Evolutionary conservation across 2,329 filamentous ascomycete species (phyloP).

Genomic region (Aplosporella prunicola): DNA sequence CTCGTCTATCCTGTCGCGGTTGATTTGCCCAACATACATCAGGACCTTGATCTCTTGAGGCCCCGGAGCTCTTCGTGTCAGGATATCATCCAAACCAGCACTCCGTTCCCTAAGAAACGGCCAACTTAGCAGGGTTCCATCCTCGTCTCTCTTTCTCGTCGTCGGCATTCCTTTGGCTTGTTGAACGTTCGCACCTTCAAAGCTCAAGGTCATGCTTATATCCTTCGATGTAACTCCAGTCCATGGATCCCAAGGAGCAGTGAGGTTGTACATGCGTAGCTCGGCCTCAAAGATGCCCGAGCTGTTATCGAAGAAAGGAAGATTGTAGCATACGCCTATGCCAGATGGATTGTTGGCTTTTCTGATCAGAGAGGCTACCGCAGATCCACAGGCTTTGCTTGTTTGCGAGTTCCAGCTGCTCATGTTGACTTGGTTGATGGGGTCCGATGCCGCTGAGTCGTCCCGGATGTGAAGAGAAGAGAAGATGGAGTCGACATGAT

Average conservation of each 20-base stretch:
- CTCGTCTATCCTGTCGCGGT: conserved; percentile 44
- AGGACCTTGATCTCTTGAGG: conserved; percentile 48
- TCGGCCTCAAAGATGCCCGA: conserved; percentile 69
- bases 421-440: no score
- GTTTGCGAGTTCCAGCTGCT: conserved; percentile 32
- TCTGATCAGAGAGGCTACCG: conserved; percentile 45
- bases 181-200: conserved; percentile 34
- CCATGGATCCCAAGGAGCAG: conserved; percentile 44
- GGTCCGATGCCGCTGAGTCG: no score
- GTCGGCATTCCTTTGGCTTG: no score
- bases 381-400: conserved; percentile 47
- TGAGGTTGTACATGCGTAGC: conserved; percentile 62
- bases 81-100: no score
- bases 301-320: conserved; percentile 57
- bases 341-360: conserved; percentile 63
- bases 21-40: conserved; percentile 60
- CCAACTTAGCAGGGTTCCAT: conserved; percentile 16
- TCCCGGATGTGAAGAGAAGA: no score
- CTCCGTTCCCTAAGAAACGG: conserved; percentile 17
- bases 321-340: conserved; percentile 73
- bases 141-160: conserved; percentile 21
- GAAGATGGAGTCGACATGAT: no score
- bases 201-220: conserved; percentile 34
- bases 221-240: conserved; percentile 29
- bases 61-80: conserved; percentile 17